Percentiles rank a stretch among this genome's conserved stretches.
These are phyloP conservation scores for Pleurotus citrinopileatus DNA, from an alignment of 768 basidiomycete genomes.

Conservation along the genomic window DNA sequence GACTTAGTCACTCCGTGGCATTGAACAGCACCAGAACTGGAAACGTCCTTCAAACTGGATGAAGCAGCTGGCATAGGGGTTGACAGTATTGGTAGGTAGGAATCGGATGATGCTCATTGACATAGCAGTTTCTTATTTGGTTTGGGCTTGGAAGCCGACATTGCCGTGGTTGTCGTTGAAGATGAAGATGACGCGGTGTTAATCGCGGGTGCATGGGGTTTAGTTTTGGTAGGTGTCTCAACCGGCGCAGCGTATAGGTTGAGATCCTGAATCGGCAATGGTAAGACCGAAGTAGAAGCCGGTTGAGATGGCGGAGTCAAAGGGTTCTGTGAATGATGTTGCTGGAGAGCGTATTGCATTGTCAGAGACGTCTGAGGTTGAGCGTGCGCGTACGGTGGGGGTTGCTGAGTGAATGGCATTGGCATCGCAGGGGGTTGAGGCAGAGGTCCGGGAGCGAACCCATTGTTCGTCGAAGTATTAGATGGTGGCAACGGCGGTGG, in stretches of 20 bases:
- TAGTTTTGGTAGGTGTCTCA: background rate
- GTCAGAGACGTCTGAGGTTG: constrained; percentile 15
- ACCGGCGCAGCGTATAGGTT: background rate
- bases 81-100: constrained; percentile 9
- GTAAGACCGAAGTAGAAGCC: background rate
- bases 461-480: background rate
- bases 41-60: constrained; percentile 11
- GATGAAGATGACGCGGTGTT: background rate
- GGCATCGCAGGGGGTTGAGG: constrained; percentile 19
- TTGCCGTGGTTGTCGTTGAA: background rate
- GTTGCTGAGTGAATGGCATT: constrained; percentile 15
- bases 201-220: background rate
- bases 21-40: constrained; percentile 31
- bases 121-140: background rate
- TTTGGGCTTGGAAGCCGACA: background rate
- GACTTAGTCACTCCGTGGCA: constrained; percentile 66
- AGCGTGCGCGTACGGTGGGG: background rate
- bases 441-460: constrained; percentile 12
- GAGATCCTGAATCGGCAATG: constrained; percentile 10
- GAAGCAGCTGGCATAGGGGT: constrained; percentile 2
- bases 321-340: background rate
- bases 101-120: constrained; percentile 5
- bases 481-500: background rate
- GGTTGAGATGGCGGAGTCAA: constrained; percentile 14
- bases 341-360: constrained; percentile 19